Base-by-base conservation (phyloP, 2,329 filamentous ascomycete genomes). In the Aspergillus sp. region DNA sequence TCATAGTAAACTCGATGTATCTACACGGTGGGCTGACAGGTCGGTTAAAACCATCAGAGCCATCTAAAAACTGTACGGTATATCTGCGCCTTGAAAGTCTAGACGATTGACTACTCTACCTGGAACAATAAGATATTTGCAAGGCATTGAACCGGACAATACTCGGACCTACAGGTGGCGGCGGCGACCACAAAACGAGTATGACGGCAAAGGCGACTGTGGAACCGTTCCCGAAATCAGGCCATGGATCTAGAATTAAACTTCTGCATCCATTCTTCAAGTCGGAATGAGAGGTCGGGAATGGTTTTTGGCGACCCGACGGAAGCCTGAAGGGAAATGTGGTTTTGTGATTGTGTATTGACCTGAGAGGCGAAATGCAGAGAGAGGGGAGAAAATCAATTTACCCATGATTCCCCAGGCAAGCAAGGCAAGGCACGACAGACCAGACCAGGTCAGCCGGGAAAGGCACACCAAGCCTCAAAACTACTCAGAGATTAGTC, bases 221-320 rank as follows among this genome's bases (percentile, higher is more conserved):
- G 53, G 53, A 45, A 55, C 39, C 15, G 23, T 45, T 45, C n/a
- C 53, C 53, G 53, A 28, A 41, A 47, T 55, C 53, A 55, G 53
- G 43, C 53, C 53, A 55, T 55, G 53, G 53, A 55, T 55, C 25
- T 30, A n/a, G 25, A 21, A 45, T 32, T 55, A 47, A 15, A 47
- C 41, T 55, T 55, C 53, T 55, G 25, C 39, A 55, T 43, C 51
- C 13, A 25, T 28, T 53, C 32, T 32, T 55, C 53, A 17, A 21
- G 28, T 32, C 53, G 39, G 53, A 47, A 54, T 12, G 32, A 13
- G 32, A 19, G n/a, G 23, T 55, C 51, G 39, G 39, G 17, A 19
- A n/a, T 10, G 25, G 38, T 43, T 30, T 30, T 25, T 28, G 17
- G 39, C 23, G 10, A 36, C 17, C 53, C 39, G 41, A 55, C 53